These are phyloP conservation scores for Symbiodinium pilosum DNA, from an alignment of 73 alveolate species.

Conservation along the genomic window DNA sequence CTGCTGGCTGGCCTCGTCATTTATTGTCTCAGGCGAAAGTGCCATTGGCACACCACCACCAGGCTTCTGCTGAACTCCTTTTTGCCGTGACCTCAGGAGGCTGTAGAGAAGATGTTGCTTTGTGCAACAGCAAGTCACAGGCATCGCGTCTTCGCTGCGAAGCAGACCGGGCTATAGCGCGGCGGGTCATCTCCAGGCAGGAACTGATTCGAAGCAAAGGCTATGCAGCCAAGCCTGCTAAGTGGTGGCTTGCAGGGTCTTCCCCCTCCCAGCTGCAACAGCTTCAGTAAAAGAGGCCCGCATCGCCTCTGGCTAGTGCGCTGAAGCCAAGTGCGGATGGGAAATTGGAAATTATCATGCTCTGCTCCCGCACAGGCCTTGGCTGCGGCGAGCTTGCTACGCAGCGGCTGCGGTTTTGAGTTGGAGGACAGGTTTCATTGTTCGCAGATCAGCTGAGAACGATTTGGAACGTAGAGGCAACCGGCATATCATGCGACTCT, in stretches of 20 bases:
- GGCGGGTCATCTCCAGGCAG: conserved; percentile 35
- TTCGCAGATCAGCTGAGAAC: no score
- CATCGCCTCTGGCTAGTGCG: no score
- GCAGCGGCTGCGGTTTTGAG: not conserved
- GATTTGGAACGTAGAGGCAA: no score
- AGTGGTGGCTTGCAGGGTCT: not conserved
- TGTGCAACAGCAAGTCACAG: no score
- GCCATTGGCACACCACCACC: conserved; percentile 61
- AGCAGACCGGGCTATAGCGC: conserved; percentile 9
- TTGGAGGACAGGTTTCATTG: not conserved
- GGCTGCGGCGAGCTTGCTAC: not conserved
- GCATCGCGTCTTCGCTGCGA: conserved; percentile 73
- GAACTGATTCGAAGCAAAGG: not conserved
- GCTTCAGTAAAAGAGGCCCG: no score
- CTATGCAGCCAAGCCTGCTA: not conserved
- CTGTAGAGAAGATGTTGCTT: no score
- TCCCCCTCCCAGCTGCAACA: not conserved
- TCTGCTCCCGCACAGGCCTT: not conserved
- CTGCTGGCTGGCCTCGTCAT: not conserved
- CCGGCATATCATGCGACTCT: not conserved
- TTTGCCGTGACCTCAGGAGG: not conserved
- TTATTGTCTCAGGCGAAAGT: conserved; percentile 34
- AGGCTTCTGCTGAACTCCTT: conserved; percentile 78
- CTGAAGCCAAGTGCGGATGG: no score
- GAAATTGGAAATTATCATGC: no score